Evolutionary conservation across 495 filamentous ascomycete genomes (phyloP), one percentile per base, ranked within the genome.

Genomic region (Pyronema domesticum): DNA sequence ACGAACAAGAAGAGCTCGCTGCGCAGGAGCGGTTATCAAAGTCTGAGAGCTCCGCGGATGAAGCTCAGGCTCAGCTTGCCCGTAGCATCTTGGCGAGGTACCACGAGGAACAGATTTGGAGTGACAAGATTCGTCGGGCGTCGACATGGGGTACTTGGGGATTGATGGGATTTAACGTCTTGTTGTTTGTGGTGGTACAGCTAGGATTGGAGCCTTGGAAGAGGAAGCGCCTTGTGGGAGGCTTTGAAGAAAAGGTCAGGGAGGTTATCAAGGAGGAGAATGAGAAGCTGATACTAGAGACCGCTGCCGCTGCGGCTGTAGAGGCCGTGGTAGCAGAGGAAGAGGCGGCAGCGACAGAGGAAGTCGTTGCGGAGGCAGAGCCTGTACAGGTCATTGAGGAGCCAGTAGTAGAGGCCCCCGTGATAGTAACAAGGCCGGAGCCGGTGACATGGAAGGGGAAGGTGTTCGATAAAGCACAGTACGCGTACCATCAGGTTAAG

Each of bases 81-180:
- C 77, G 80, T 39, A 78, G 76, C 37, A 95, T 96, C 55, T 72
- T 95, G 35, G 80, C 80, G 33, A 80, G 91, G 30, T 98, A 98
- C 70, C 91, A 98, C 69, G 91, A 98, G 69, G 91, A 98, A 69
- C 91, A 98, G 73, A 94, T 98, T 46, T 98, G 91, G 91, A 89
- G 83, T 61, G 91, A 98, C 64, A 91, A 94, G 65, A 98, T 98
- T 65, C 76, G 91, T 42, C 73, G 91, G 55, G 94, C 95, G 77
- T 86, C 80, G 60, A 96, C 91, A 5, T 98, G 91, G 91, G 88
- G 91, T 18, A 98, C 91, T 2, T 95, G 93, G 82, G 91, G 91
- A 0, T 69, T 98, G 59, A 96, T 98, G 91, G 89, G 91, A 6
- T 76, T 96, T 43, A 98, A 98, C 61, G 81, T 96, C 3, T 67